Base-by-base conservation (phyloP, 2,329 filamentous ascomycete species). In the Calonectria leucothoes region DNA sequence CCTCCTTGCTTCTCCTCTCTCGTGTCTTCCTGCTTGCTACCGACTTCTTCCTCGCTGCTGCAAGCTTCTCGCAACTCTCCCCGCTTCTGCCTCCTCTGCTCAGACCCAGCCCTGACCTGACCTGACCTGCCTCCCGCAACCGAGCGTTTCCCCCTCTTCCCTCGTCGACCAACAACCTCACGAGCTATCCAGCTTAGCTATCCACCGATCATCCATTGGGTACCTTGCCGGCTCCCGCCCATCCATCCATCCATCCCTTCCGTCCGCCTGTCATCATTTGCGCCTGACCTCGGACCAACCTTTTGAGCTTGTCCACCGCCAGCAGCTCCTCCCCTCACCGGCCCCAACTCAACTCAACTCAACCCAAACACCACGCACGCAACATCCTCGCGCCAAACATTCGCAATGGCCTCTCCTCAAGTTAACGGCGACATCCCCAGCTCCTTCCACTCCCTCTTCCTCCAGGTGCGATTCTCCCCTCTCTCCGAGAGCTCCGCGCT, bases 341-440 rank as follows among this genome's bases (percentile, higher is more conserved):
- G 33, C 35, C 27, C n/a, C 59, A 51, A 52, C 39, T 57, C n/a
- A n/a, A n/a, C n/a, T n/a, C 61, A 42, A 45, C 70, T 70, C 63
- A 71, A 55, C 66, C 52, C 71, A 72, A 73, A 78, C 74, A 79
- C 73, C 37, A 39, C 31, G 23, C 37, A 49, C 4, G 31, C 37
- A 20, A 59, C n/a, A 23, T 10, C 37, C 14, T 42, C 25, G 11
- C 59, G 25, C 8, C 25, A 64, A 42, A n/a, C 71, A 77, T 71
- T 76, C 76, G 80, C 71, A 79, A 86, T 86, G 85, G 78, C 84
- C 71, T 80, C 80, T 66, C 77, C 79, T 70, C 88, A 89, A 79
- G 87, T 90, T 72, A 90, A 90, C 80, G 88, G 88, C 81, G 87
- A 90, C 72, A 82, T 87, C 69, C 82, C 86, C 64, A 83, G 82